phyloP scores from a whole-genome alignment of 2,329 filamentous ascomycete genomes.

The Colletotrichum somersetense region DNA sequence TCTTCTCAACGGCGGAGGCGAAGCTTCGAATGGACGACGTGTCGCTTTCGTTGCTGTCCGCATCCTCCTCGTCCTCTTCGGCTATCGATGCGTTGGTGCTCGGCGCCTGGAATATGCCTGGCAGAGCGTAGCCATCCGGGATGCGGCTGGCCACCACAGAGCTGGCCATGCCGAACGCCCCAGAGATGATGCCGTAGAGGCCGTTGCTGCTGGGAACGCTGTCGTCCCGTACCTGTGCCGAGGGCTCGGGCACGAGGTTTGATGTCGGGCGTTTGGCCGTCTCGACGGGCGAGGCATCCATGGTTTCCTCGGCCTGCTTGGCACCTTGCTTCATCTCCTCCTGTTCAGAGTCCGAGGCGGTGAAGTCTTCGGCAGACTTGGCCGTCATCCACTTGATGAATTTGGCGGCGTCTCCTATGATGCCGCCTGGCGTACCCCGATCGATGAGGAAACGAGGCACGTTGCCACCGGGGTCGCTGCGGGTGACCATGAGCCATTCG shows the following conservation, averaged over 20 bases:
- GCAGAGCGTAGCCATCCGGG: slow-evolving; percentile 45
- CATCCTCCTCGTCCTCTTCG: slow-evolving; percentile 48
- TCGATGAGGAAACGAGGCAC: slow-evolving; percentile 95
- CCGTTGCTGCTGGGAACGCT: slow-evolving; percentile 58
- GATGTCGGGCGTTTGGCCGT: slow-evolving; percentile 51
- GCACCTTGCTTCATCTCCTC: slow-evolving; percentile 43
- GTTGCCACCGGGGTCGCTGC: slow-evolving; percentile 88
- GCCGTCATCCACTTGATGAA: slow-evolving; percentile 80
- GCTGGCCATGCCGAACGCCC: slow-evolving; percentile 64
- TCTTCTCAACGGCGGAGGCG: slow-evolving; percentile 60
- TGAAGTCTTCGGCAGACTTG: slow-evolving; percentile 54
- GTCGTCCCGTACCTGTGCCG: slow-evolving; percentile 45
- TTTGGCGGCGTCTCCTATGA: slow-evolving; percentile 82
- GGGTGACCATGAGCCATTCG: slow-evolving; percentile 94
- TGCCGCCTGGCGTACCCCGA: slow-evolving; percentile 84
- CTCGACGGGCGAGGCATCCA: slow-evolving; percentile 46
- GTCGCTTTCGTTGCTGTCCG: slow-evolving; percentile 53
- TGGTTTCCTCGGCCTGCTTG: slow-evolving; percentile 49
- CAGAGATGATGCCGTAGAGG: slow-evolving; percentile 68
- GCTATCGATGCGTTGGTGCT: slow-evolving; percentile 48
- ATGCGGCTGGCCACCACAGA: slow-evolving; percentile 59
- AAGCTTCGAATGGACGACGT: slow-evolving; percentile 63
- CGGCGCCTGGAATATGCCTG: slow-evolving; percentile 47
- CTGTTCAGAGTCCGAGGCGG: slow-evolving; percentile 41
- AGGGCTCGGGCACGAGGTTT: slow-evolving; percentile 46